A percentile compares a stretch with the other conserved stretches of the same genome.
Conservation (phyloP, 495 filamentous ascomycete genomes). For the Trichoderma asperelloides region DNA sequence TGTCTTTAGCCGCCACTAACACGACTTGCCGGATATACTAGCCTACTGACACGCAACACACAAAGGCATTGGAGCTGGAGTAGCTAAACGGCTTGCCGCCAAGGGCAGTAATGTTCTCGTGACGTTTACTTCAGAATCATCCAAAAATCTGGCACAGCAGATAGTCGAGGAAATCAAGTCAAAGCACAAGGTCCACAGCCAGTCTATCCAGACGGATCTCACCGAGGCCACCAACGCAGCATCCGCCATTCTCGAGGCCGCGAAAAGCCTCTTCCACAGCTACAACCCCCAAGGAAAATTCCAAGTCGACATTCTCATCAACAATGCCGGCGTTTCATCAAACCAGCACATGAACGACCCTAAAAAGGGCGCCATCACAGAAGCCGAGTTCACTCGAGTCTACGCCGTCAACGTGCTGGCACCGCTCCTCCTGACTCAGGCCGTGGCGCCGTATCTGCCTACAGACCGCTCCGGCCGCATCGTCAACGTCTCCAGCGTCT, state of each 20-base stretch:
- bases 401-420: constrained; percentile 82
- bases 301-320: constrained; percentile 65
- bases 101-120: constrained; percentile 64
- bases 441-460: constrained; percentile 60
- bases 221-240: constrained; percentile 21
- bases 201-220: constrained; percentile 37
- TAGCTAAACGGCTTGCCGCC: constrained; percentile 65
- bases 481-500: constrained; percentile 67
- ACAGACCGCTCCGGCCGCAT: constrained; percentile 67
- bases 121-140: constrained; percentile 54
- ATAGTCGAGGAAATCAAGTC: constrained; percentile 33
- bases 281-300: constrained; percentile 28
- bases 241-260: constrained; percentile 22
- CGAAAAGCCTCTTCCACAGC: constrained; percentile 23
- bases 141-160: constrained; percentile 16
- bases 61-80: constrained; percentile 81
- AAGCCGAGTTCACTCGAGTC: constrained; percentile 56
- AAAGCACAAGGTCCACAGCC: constrained; percentile 28
- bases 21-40: neutral
- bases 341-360: constrained; percentile 52
- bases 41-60: constrained; percentile 12
- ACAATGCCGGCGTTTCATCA: constrained; percentile 12
- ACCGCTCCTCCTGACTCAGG: constrained; percentile 71
- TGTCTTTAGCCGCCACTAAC: constrained; percentile 7
- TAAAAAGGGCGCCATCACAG: constrained; percentile 22